Evolutionary conservation across 345 rosid species (phyloP).

Genomic region (Mangifera indica): DNA sequence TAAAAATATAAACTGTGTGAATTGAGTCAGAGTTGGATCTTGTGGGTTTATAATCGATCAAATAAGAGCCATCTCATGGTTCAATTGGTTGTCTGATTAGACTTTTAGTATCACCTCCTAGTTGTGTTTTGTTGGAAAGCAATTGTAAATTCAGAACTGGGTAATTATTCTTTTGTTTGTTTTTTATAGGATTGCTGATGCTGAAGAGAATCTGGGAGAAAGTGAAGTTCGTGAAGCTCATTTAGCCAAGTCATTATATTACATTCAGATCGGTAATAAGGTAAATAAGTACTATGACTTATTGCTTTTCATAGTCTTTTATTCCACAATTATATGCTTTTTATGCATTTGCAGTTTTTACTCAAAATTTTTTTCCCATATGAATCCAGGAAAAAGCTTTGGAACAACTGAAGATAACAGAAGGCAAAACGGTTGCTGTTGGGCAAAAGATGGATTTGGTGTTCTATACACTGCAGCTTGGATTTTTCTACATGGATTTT

Average conservation of each 20-base stretch:
- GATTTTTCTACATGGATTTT: constrained; percentile 93
- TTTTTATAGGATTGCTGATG: constrained; percentile 79
- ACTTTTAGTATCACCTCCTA: too few species aligned
- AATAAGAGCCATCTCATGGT: too few species aligned
- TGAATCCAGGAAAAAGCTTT: constrained; percentile 76
- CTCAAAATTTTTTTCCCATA: constrained; percentile 4
- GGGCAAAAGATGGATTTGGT: constrained; percentile 99
- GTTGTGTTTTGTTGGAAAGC: neutral
- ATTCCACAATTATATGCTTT: constrained; percentile 13
- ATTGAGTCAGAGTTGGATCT: neutral
- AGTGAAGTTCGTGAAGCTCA: constrained; percentile 99
- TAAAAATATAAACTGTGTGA: too few species aligned
- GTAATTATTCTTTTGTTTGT: constrained; percentile 3
- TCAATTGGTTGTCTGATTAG: too few species aligned
- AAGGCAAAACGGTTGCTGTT: constrained; percentile 96
- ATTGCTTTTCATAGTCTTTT: neutral
- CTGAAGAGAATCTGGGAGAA: constrained; percentile 96
- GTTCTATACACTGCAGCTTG: constrained; percentile 80
- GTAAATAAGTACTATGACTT: constrained; percentile 32
- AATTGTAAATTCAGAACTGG: neutral
- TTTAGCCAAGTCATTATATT: constrained; percentile 89
- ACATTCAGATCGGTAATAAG: constrained; percentile 83
- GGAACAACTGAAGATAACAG: constrained; percentile 92
- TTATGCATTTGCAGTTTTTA: constrained; percentile 8
- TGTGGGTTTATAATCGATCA: neutral